Evolutionary conservation across 192 early-diverging fungal genomes (phyloP), one percentile per base, ranked within the genome.

Genomic region (Entrophospora sp.): DNA sequence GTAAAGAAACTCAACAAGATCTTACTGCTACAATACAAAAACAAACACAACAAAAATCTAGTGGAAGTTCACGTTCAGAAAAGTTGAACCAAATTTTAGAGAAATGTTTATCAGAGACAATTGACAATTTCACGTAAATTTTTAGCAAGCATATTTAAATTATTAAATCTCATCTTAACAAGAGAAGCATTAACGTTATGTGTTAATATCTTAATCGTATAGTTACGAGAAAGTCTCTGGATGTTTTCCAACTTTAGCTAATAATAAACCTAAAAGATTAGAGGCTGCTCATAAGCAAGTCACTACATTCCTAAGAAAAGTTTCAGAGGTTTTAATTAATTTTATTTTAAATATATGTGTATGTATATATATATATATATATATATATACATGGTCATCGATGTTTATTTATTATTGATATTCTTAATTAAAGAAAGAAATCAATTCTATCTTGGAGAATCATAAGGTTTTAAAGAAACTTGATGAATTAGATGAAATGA

Each of bases 201-300:
- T 27, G n/a, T 34, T 34, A 14, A 55, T n/a, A 0, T 43, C 8
- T 10, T 27, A 14, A 43, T 44, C 30, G 0, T 9, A 30, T 32
- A 61, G 59, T 61, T 61, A 44, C n/a, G 38, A 24, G n/a, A 61
- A 61, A 18, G 22, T 61, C 4, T 36, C 59, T 30, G 24, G 34
- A 30, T 40, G 38, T 42, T 61, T 43, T 44, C 59, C 59, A 6
- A 30, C 59, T 16, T 18, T 61, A 44, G 59, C 59, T 7, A 44
- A 43, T 9, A 24, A 40, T 30, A 27, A 40, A 2, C 59, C 59
- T 4, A 28, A 61, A 18, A 6, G 28, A 13, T 14, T 61, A 12
- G 4, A 43, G 12, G 36, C 14, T 27, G 59, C 59, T 16, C 59
- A 43, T 18, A 2, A 12, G 28, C 59, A 61, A 44, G 42, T 44